phyloP scores from a whole-genome alignment of 768 basidiomycete genomes.

The Macrolepiota albuminosa region DNA sequence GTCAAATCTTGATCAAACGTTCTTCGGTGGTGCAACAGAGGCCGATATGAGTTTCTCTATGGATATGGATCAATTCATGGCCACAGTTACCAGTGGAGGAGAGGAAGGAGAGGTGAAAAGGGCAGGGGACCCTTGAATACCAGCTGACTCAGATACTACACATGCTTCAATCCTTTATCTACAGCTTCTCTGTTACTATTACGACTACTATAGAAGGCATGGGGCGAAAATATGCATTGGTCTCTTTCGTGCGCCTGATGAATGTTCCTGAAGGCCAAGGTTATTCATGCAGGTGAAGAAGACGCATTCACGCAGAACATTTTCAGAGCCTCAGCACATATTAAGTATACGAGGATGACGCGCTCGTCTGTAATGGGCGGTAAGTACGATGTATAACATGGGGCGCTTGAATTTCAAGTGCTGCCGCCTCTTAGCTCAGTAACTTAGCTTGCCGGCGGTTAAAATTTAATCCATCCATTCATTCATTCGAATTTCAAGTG shows the following conservation, averaged over 20 bases:
- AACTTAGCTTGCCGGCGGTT: no score
- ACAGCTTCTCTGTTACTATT: neutral
- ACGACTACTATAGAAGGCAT: neutral
- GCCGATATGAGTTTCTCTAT: constrained; percentile 41
- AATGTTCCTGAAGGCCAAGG: neutral
- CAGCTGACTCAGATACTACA: neutral
- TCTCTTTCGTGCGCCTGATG: neutral
- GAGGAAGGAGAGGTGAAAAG: constrained; percentile 9
- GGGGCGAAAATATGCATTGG: neutral
- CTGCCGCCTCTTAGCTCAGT: no score
- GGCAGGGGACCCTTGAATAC: constrained; percentile 1
- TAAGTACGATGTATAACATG: neutral
- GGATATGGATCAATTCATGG: constrained; percentile 54
- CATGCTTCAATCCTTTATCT: neutral
- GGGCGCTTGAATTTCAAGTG: no score
- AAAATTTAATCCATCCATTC: no score
- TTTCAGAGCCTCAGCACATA: neutral
- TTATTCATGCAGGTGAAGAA: neutral
- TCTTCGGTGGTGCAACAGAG: constrained; percentile 32
- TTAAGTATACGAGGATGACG: no score
- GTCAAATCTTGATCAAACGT: constrained; percentile 36
- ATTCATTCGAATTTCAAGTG: no score
- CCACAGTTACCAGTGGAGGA: constrained; percentile 26
- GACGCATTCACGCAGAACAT: neutral
- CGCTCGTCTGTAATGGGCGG: no score